These are phyloP conservation scores for Lipomyces starkeyi DNA, from an alignment of 805 yeast genomes.

Conservation along the genomic window DNA sequence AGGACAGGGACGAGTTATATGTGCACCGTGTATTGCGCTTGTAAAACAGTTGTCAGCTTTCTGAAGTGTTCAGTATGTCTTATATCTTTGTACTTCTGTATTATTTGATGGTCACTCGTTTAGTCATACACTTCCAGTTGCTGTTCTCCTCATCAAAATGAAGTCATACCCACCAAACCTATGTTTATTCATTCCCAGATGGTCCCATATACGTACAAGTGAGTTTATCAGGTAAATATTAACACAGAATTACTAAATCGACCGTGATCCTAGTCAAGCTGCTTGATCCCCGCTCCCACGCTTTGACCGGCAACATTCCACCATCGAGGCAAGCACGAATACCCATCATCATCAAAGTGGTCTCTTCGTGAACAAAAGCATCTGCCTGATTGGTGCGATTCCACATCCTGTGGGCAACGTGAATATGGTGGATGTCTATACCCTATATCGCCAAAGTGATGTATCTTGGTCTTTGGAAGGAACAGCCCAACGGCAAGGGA, in stretches of 20 bases:
- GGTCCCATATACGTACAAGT: not conserved
- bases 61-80: too few species aligned
- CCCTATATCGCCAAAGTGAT: slow-evolving; percentile 77
- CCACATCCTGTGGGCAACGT: slow-evolving; percentile 38
- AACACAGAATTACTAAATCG: not conserved
- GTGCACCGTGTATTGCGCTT: too few species aligned
- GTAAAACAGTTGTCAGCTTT: too few species aligned
- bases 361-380: slow-evolving; percentile 33
- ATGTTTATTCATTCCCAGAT: not conserved
- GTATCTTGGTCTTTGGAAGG: slow-evolving; percentile 61
- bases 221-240: not conserved
- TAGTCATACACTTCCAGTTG: too few species aligned
- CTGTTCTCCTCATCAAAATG: too few species aligned
- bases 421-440: slow-evolving; percentile 48
- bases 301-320: slow-evolving; percentile 37
- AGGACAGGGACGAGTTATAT: too few species aligned
- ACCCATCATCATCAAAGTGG: slow-evolving; percentile 37
- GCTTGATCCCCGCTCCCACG: slow-evolving; percentile 28
- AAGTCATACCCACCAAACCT: too few species aligned
- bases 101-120: too few species aligned
- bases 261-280: slow-evolving; percentile 7
- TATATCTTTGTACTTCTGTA: too few species aligned
- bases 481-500: slow-evolving; percentile 73
- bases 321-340: slow-evolving; percentile 37
- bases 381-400: slow-evolving; percentile 33